phyloP scores from a whole-genome alignment of 805 yeast species.

The Grigorovia yakushimaensis region DNA sequence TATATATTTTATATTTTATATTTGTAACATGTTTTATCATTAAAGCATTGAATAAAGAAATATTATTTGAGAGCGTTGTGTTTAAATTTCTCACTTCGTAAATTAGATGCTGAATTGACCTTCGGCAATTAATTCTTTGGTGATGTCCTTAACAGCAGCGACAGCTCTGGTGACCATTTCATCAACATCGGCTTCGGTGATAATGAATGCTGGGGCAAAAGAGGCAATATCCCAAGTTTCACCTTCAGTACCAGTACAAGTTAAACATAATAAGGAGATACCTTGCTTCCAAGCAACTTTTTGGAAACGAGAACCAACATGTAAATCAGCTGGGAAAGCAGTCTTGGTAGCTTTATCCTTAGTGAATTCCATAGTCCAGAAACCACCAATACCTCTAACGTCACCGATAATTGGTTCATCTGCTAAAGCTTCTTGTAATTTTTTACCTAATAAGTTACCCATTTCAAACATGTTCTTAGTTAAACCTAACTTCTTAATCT shows the following conservation, averaged over 20 bases:
- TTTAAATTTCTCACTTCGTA: no score
- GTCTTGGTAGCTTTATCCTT: constrained; percentile 43
- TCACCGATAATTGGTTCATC: constrained; percentile 41
- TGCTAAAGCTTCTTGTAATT: constrained; percentile 29
- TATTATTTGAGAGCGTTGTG: no score
- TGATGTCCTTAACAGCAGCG: constrained; percentile 32
- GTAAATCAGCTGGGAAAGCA: constrained; percentile 32
- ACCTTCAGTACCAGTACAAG: constrained; percentile 31
- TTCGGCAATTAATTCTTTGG: constrained; percentile 8
- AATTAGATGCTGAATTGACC: constrained; percentile 5
- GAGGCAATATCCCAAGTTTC: constrained; percentile 33
- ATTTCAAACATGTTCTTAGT: constrained; percentile 35
- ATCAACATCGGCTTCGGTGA: constrained; percentile 35
- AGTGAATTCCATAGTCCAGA: constrained; percentile 50
- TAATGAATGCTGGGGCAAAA: constrained; percentile 39
- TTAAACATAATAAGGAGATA: constrained; percentile 37
- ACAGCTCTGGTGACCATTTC: constrained; percentile 32
- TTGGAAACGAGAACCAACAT: constrained; percentile 31
- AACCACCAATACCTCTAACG: constrained; percentile 54
- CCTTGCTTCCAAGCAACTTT: constrained; percentile 36
- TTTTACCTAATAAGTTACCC: constrained; percentile 36
- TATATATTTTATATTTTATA: no score
- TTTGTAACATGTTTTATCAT: neutral
- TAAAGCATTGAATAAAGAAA: no score
- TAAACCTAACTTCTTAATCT: constrained; percentile 27